Percentiles rank a stretch among this genome's conserved stretches.
These are phyloP conservation scores for Pleomassaria siparia DNA, from an alignment of 2,329 filamentous ascomycete genomes.

Conservation along the genomic window DNA sequence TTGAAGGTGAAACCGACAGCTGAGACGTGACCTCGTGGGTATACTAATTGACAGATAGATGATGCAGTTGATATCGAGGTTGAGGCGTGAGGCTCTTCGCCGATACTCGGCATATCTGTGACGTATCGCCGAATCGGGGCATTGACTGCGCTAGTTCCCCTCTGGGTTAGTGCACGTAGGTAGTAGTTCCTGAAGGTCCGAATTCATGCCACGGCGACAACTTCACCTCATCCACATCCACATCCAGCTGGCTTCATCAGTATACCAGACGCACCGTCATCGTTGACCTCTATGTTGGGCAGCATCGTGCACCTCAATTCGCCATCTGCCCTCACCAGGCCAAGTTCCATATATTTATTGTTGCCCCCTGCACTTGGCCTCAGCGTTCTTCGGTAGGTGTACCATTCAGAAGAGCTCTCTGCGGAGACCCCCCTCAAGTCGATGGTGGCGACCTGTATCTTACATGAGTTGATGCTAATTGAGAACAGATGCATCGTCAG, in stretches of 20 bases:
- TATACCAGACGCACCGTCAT: constrained; percentile 13
- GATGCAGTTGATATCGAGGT: constrained; percentile 18
- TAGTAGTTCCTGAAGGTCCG: neutral
- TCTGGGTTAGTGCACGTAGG: neutral
- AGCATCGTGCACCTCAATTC: constrained; percentile 4
- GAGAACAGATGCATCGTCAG: neutral
- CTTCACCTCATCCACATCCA: constrained; percentile 6
- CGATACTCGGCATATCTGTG: constrained; percentile 14
- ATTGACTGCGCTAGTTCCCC: neutral
- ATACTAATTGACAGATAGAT: constrained; percentile 18
- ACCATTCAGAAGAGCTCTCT: constrained; percentile 7
- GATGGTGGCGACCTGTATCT: constrained; percentile 3
- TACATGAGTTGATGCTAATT: neutral
- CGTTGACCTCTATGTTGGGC: constrained; percentile 4
- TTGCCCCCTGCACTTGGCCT: constrained; percentile 5
- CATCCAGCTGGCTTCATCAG: constrained; percentile 14
- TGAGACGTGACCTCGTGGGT: constrained; percentile 11
- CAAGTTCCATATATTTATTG: neutral
- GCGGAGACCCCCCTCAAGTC: constrained; percentile 7
- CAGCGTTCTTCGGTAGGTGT: constrained; percentile 8
- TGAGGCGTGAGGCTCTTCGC: constrained; percentile 7
- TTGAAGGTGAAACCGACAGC: constrained; percentile 17
- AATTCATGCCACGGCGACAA: constrained; percentile 2
- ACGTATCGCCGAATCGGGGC: constrained; percentile 10
- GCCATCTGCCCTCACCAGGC: neutral